phyloP scores from a whole-genome alignment of 2,329 filamentous ascomycete species.

The Aspergillus tubingensis region DNA sequence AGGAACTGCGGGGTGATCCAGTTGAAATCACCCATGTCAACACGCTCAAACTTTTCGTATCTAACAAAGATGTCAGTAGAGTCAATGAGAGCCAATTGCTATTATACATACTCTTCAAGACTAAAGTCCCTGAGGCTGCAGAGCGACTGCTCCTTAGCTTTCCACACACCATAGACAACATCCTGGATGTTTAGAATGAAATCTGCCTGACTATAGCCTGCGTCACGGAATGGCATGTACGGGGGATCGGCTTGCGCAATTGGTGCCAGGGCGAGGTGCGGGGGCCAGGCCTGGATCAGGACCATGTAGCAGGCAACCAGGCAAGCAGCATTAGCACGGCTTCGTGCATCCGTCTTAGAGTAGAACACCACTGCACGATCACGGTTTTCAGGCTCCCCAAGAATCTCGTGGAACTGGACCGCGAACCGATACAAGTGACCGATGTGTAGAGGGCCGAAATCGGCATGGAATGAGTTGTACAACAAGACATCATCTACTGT shows the following conservation, averaged over 20 bases:
- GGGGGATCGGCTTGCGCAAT: constrained; percentile 96
- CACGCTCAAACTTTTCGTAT: constrained; percentile 91
- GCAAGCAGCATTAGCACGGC: constrained; percentile 86
- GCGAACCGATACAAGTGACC: constrained; percentile 96
- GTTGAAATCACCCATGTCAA: constrained; percentile 99
- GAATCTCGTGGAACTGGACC: constrained; percentile 90
- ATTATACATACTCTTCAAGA: constrained; percentile 70
- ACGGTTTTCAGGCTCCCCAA: constrained; percentile 88
- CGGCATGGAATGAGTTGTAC: constrained; percentile 98
- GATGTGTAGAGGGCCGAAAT: constrained; percentile 96
- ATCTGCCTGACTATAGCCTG: constrained; percentile 97
- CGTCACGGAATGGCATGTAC: constrained; percentile 97
- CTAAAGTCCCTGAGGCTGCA: constrained; percentile 93
- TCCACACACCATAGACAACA: constrained; percentile 97
- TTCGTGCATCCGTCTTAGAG: constrained; percentile 88
- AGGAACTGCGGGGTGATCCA: constrained; percentile 96
- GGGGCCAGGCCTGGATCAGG: constrained; percentile 94
- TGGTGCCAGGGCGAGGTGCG: constrained; percentile 89
- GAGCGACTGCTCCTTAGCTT: constrained; percentile 92
- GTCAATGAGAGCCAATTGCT: background rate
- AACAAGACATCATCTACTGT: constrained; percentile 88
- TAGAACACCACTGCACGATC: constrained; percentile 92
- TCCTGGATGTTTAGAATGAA: constrained; percentile 96
- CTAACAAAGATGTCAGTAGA: constrained; percentile 38
- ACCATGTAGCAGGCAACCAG: constrained; percentile 99